A percentile compares a stretch with the other conserved stretches of the same genome.
Conservation (phyloP, 768 basidiomycete species). For the Auriscalpium microsporum region DNA sequence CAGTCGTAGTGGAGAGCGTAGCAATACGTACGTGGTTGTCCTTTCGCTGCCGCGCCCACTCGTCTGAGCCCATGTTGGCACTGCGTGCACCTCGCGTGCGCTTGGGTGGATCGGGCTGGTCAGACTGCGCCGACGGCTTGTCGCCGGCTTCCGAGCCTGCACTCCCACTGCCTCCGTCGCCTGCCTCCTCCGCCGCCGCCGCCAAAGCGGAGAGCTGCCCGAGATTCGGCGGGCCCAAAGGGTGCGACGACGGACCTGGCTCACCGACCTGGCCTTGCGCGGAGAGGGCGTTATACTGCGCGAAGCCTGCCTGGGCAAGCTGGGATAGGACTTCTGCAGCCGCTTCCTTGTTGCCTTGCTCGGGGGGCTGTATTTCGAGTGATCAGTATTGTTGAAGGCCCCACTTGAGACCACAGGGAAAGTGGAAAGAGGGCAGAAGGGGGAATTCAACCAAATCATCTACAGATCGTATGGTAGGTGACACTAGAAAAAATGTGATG, state of each 20-base stretch:
- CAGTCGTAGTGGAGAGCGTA: not conserved
- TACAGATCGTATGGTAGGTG: not conserved
- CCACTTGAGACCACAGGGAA: too few relatives aligned
- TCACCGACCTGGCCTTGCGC: slow-evolving; percentile 39
- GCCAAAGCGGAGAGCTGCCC: slow-evolving; percentile 44
- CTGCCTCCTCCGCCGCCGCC: slow-evolving; percentile 6
- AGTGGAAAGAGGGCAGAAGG: too few relatives aligned
- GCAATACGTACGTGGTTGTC: slow-evolving; percentile 62
- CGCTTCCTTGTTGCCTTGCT: slow-evolving; percentile 20
- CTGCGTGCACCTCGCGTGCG: slow-evolving; percentile 40
- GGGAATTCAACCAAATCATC: too few relatives aligned
- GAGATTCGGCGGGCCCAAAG: slow-evolving; percentile 56
- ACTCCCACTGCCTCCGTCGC: not conserved
- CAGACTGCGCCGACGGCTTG: slow-evolving; percentile 18
- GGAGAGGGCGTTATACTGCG: slow-evolving; percentile 1
- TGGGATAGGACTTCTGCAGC: slow-evolving; percentile 25
- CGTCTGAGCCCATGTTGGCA: slow-evolving; percentile 62
- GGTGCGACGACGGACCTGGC: slow-evolving; percentile 67
- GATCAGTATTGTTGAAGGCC: too few relatives aligned
- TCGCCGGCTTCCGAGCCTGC: not conserved
- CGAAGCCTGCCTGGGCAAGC: slow-evolving; percentile 15
- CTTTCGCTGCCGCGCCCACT: slow-evolving; percentile 74
- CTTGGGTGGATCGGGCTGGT: not conserved
- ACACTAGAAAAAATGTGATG: not conserved
- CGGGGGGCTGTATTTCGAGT: not conserved